These are phyloP conservation scores for Ploettnerulaceae sp. DNA, from an alignment of 2,329 filamentous ascomycete species.

Conservation along the genomic window DNA sequence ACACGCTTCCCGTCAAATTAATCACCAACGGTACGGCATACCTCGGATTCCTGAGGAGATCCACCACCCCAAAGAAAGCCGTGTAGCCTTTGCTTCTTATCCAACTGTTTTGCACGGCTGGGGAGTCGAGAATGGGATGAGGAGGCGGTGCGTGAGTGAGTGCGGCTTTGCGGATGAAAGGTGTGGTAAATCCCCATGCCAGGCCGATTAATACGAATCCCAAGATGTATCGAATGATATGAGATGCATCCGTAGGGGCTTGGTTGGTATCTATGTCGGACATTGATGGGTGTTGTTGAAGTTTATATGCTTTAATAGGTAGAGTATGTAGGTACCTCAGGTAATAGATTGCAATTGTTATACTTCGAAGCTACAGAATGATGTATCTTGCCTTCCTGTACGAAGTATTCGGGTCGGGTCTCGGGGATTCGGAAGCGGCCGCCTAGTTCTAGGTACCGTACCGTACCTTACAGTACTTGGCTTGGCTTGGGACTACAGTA, in stretches of 20 bases:
- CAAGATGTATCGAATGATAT: constrained; percentile 68
- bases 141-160: constrained; percentile 63
- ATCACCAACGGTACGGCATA: constrained; percentile 82
- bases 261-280: neutral
- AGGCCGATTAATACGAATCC: constrained; percentile 88
- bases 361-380: no score
- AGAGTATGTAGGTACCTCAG: no score
- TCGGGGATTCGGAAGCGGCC: no score
- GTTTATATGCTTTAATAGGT: no score
- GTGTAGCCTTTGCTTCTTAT: constrained; percentile 57
- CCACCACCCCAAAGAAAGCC: constrained; percentile 68
- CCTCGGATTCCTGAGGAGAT: constrained; percentile 72
- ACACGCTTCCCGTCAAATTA: constrained; percentile 88
- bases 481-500: no score
- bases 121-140: constrained; percentile 50
- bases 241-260: constrained; percentile 3
- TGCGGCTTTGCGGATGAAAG: constrained; percentile 85
- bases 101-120: constrained; percentile 52
- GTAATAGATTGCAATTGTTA: no score
- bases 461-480: no score
- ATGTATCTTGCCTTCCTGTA: no score
- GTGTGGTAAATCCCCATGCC: constrained; percentile 89
- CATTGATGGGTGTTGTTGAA: constrained; percentile 4
- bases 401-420: no score
- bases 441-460: no score